Base-by-base conservation (phyloP, 1,139 yeast species). In the Geotrichum fermentans region DNA sequence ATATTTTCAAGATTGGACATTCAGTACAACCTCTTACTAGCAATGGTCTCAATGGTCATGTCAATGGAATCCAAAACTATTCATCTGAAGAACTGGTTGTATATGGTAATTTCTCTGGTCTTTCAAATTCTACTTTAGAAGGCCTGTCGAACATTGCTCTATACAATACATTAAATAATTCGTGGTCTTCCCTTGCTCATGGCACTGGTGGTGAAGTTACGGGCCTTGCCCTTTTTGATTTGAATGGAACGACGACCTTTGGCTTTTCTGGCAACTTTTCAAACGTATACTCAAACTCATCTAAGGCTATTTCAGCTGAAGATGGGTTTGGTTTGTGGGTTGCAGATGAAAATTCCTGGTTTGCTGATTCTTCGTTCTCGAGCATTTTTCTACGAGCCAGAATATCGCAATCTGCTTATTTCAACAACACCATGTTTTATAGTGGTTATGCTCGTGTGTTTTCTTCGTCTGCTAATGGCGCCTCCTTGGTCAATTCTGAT, bases 11-110 rank as follows among this genome's bases (percentile, higher is more conserved):
- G 21, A 56, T 61, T 18, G 65, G 70, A 48, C 58, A 71, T 24
- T 49, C 60, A 0, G 49, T 55, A 6, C 49, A 54, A 2, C 47
- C 59, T n/a, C 52, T 64, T 1, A 57, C 65, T 26, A 66, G 66
- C 17, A 65, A 63, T 30, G 76, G 77, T 2, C 55, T 73, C n/a
- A 61, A 72, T 55, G 77, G 73, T 1, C 57, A 56, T 1, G 71
- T 75, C 11, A 56, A 60, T 10, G 51, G 59, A 1, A 40, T 72
- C 24, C 52, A 60, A 33, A 58, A 57, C n/a, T 58, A 62, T 20
- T 51, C 55, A 38, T 42, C 50, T 28, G 48, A 52, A 16, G 52
- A 20, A 64, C 62, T 21, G 13, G 45, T 73, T 5, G 50, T 73
- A 5, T 58, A 63, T 8, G 79, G 80, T 20, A 61, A 64, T 16